These are phyloP conservation scores for Podospora didyma DNA, from an alignment of 495 filamentous ascomycete species.

Conservation along the genomic window DNA sequence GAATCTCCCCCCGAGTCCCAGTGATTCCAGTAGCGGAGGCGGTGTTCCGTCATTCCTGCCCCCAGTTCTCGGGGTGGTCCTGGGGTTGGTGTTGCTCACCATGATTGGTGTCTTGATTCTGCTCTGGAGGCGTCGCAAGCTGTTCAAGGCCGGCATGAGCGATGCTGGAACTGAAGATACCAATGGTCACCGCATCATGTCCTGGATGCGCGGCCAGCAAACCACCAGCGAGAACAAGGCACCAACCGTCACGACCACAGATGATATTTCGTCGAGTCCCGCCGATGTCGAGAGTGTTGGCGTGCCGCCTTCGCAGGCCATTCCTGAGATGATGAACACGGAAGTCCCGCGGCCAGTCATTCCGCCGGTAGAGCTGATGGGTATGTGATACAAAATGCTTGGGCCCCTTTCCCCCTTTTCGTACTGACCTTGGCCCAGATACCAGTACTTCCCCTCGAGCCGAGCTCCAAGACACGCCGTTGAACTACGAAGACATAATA, in stretches of 20 bases:
- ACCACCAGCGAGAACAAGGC: conserved; percentile 34
- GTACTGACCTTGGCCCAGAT: conserved; percentile 11
- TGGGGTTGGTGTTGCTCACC: conserved; percentile 57
- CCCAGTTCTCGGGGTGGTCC: conserved; percentile 62
- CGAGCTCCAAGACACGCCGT: conserved; percentile 34
- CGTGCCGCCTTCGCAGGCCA: conserved; percentile 12
- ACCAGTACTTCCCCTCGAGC: conserved; percentile 23
- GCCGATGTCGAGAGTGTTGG: conserved; percentile 24
- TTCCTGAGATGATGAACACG: conserved; percentile 37
- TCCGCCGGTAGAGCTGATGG: conserved; percentile 37
- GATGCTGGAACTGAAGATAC: conserved; percentile 45
- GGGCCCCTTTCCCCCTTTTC: neutral
- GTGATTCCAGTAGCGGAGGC: conserved; percentile 17
- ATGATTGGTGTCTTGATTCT: conserved; percentile 49
- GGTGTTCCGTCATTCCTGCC: conserved; percentile 57
- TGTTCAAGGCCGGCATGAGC: conserved; percentile 28
- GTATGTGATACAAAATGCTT: conserved; percentile 25
- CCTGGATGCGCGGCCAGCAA: conserved; percentile 41
- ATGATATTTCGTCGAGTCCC: conserved; percentile 26
- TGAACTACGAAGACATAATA: conserved; percentile 20
- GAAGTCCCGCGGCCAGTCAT: conserved; percentile 15
- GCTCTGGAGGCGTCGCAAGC: conserved; percentile 50
- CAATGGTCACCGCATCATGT: conserved; percentile 34
- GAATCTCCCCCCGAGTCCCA: conserved; percentile 1
- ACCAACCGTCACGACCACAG: conserved; percentile 41